Base-by-base conservation (phyloP, 208 protist genomes). In the Trypanosomatidae sp. region DNA sequence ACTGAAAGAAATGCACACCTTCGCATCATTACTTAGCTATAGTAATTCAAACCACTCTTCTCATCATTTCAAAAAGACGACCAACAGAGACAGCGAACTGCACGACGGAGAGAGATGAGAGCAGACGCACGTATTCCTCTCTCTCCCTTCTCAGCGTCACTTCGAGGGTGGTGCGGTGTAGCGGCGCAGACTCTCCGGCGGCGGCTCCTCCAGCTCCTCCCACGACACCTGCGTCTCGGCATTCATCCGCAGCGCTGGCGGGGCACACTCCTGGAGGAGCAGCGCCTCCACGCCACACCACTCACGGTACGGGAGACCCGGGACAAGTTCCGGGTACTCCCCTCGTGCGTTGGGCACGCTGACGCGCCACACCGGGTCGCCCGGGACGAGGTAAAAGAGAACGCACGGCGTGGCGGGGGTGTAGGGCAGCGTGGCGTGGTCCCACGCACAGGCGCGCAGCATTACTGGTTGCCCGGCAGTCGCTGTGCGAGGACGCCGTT, bases 301-400 rank as follows among this genome's bases (percentile, higher is more conserved):
- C 76, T 96, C 91, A 30, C 81, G 62, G 66, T 96, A 96, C n/a
- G 91, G 91, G 30, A 94, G 79, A 6, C 91, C 91, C 3, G 89
- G 85, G 22, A 91, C 82, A 13, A 96, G 77, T 13, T 87, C 49
- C 0, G 69, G 71, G 67, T 89, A 96, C 81, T 91, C 91, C 19
- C 91, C 91, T 12, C 91, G 85, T 15, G 84, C 80, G 55, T 96
- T 94, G 39, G 89, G 89, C 72, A 90, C 86, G 25, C 66, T 73
- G 44, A 91, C 83, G 10, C 89, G 89, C 74, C 78, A 84, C 22
- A 94, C 84, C 0, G 77, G 66, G 49, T 93, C 86, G 36, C 85
- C 87, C 0, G 91, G 91, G 17, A 96, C 77, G n/a, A 89, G 65
- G 65, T 96, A 96, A 66, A 92, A 90, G 43, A 96, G n/a, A 22